These are phyloP conservation scores for Phaffia rhodozyma DNA, from an alignment of 1,284 basidiomycete genomes.

Conservation along the genomic window DNA sequence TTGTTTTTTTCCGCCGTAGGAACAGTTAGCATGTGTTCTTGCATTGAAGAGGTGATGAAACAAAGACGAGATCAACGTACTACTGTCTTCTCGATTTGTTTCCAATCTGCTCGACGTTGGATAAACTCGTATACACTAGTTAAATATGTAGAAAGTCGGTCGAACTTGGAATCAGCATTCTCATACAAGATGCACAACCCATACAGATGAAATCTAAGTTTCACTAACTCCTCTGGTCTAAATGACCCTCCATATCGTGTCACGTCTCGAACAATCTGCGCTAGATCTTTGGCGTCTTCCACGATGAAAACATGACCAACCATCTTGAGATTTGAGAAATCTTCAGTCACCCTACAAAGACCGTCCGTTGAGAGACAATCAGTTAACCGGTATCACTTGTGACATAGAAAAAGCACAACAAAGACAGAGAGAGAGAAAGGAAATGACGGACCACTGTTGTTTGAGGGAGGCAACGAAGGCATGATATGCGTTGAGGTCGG, in stretches of 20 bases:
- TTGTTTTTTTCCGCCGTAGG: not conserved
- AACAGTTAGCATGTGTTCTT: not conserved
- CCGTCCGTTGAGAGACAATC: conserved; percentile 40
- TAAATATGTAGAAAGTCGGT: not conserved
- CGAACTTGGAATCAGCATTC: not conserved
- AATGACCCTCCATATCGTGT: conserved; percentile 86
- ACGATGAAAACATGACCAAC: conserved; percentile 85
- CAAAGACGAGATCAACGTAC: conserved; percentile 36
- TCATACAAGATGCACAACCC: not conserved
- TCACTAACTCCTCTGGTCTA: conserved; percentile 64
- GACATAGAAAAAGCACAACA: not conserved
- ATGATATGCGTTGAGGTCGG: conserved; percentile 88
- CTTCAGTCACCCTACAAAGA: conserved; percentile 47
- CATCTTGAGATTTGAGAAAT: conserved; percentile 92
- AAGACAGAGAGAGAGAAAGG: not conserved
- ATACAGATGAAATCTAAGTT: conserved; percentile 22
- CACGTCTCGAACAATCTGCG: conserved; percentile 86
- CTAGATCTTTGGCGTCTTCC: conserved; percentile 83
- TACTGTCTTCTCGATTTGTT: conserved; percentile 87
- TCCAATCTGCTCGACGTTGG: conserved; percentile 86
- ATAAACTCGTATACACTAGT: conserved; percentile 85
- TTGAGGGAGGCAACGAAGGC: conserved; percentile 72
- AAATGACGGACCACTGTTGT: conserved; percentile 38
- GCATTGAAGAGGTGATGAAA: not conserved
- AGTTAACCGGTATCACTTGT: conserved; percentile 1